Conservation (phyloP, 768 basidiomycete genomes). For the Neoboletus magnificus region DNA sequence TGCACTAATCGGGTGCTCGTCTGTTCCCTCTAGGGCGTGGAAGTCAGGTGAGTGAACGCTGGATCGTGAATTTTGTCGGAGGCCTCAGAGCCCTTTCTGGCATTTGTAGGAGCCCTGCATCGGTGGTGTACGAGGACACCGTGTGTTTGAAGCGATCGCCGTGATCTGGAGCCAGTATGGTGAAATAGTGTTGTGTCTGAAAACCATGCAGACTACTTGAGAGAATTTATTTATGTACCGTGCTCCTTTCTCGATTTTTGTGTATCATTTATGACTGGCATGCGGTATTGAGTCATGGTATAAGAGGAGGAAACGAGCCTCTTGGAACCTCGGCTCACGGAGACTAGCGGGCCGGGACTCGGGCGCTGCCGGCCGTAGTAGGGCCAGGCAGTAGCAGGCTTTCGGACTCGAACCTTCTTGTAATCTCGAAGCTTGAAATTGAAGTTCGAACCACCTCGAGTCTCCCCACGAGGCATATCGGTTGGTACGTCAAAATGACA, state of each 20-base stretch:
- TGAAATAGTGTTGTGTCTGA: background rate
- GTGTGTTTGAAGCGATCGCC: background rate
- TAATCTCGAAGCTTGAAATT: background rate
- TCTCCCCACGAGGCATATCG: background rate
- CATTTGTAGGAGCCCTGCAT: constrained; percentile 24
- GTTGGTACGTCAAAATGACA: background rate
- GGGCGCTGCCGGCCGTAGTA: too few species aligned
- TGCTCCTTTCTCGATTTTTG: background rate
- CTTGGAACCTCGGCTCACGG: too few species aligned
- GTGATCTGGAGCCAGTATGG: background rate
- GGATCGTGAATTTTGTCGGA: background rate
- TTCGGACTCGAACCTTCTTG: too few species aligned
- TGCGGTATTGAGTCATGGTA: background rate
- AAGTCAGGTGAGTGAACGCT: constrained; percentile 30
- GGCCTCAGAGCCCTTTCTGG: too few species aligned
- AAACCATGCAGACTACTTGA: background rate
- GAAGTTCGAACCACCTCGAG: background rate
- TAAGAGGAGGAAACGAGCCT: background rate
- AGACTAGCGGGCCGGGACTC: too few species aligned
- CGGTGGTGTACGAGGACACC: constrained; percentile 25
- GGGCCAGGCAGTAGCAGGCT: too few species aligned
- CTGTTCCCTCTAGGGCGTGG: constrained; percentile 28
- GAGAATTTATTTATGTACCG: background rate
- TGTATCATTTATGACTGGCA: background rate
- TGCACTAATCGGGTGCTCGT: background rate